Conservation (phyloP, 331 rosid genomes). For the Stylosanthes scabra region DNA sequence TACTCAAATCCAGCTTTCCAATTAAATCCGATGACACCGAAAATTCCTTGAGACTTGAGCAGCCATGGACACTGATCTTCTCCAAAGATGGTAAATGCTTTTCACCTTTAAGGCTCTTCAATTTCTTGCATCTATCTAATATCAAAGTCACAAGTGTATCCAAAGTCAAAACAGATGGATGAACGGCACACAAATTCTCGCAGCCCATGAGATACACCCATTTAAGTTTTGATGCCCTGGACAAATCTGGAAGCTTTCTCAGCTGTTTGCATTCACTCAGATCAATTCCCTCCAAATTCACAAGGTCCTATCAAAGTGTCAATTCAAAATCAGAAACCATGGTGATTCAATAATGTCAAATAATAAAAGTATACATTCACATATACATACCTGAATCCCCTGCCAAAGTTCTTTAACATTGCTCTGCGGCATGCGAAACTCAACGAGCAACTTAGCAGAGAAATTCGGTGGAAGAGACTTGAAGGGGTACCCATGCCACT, state of each 20-base stretch:
- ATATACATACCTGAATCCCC: not conserved
- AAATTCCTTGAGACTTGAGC: not conserved
- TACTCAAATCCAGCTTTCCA: not conserved
- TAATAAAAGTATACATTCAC: not conserved
- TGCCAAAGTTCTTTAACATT: constrained; percentile 20
- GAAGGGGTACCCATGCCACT: constrained; percentile 35
- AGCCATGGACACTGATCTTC: rapidly evolving
- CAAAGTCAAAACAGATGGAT: not conserved
- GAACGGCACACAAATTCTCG: not conserved
- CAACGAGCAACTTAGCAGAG: constrained; percentile 29
- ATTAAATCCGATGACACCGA: not conserved
- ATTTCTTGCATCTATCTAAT: not conserved
- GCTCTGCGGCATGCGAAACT: constrained; percentile 24
- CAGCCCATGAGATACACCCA: not conserved
- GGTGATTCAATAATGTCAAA: not conserved
- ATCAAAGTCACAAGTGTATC: not conserved
- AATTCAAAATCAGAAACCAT: not conserved
- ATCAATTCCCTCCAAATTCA: not conserved
- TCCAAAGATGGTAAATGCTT: not conserved
- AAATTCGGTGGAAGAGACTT: constrained; percentile 32
- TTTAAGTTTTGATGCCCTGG: not conserved
- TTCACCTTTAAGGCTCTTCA: not conserved
- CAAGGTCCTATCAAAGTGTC: not conserved
- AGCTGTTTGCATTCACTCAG: not conserved
- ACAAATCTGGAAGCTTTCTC: not conserved